phyloP scores from a whole-genome alignment of 306 rosid species.

The Lagenaria siceraria region DNA sequence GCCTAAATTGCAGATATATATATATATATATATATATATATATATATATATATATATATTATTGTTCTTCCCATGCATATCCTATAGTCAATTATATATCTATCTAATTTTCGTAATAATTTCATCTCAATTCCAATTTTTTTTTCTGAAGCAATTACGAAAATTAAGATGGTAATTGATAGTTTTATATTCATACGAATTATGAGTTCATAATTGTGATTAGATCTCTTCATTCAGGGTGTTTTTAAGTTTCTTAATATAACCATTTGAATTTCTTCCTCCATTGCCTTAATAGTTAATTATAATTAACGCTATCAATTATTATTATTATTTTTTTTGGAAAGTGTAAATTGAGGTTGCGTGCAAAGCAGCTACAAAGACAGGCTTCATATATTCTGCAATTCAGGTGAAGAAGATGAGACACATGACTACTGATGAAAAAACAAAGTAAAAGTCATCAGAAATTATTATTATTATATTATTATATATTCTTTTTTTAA shows the following conservation, averaged over 20 bases:
- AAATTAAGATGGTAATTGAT: too few species aligned
- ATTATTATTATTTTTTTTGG: slow-evolving; percentile 4
- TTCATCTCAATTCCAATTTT: background rate
- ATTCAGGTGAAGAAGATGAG: slow-evolving; percentile 1
- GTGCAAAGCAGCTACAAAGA: background rate
- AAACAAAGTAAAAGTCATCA: background rate
- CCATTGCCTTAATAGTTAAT: background rate
- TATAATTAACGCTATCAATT: background rate
- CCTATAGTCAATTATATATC: too few species aligned
- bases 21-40: too few species aligned
- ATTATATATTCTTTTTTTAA: background rate
- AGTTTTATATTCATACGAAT: too few species aligned
- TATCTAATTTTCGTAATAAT: too few species aligned
- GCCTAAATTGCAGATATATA: background rate
- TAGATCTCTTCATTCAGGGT: background rate
- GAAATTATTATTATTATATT: background rate
- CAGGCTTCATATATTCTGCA: slow-evolving; percentile 5
- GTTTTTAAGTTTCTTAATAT: background rate
- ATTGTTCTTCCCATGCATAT: background rate
- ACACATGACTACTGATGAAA: slow-evolving; percentile 2
- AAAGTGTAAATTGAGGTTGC: slow-evolving; percentile 2
- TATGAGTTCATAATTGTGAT: too few species aligned
- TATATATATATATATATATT: background rate
- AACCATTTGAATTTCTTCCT: background rate
- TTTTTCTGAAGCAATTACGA: background rate